Evolutionary conservation across 2,329 filamentous ascomycete genomes (phyloP).

Genomic region (Pseudogymnoascus sp.): DNA sequence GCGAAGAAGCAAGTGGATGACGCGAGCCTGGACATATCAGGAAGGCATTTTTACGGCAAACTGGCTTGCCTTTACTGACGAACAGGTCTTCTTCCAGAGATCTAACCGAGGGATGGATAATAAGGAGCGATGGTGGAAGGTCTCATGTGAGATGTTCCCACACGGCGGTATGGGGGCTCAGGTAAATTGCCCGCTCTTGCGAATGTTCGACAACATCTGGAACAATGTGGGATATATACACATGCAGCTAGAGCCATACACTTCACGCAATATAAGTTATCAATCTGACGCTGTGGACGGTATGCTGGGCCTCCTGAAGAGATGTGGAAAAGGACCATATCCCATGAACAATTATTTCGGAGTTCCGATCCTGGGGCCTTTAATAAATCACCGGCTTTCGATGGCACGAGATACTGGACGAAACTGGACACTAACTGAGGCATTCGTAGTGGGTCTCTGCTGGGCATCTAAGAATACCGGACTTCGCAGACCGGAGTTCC

Average conservation of each 20-base stretch:
- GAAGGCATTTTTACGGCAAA: conserved; percentile 19
- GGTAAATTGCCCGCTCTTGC: not conserved
- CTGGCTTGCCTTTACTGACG: conserved; percentile 27
- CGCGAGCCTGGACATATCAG: conserved; percentile 18
- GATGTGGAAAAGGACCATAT: not conserved
- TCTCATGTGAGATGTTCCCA: not conserved
- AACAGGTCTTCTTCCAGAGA: conserved; percentile 22
- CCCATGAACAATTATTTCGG: not conserved
- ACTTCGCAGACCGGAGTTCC: not conserved
- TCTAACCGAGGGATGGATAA: not conserved
- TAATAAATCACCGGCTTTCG: not conserved
- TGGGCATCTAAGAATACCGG: not conserved
- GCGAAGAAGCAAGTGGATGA: conserved; percentile 12
- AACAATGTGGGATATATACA: not conserved
- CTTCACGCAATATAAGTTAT: not conserved
- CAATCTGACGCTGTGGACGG: not conserved
- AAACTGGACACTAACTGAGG: not conserved
- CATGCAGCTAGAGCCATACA: not conserved
- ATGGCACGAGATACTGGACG: not conserved
- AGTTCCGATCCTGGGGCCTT: not conserved
- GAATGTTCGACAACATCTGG: not conserved
- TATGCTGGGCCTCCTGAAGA: not conserved
- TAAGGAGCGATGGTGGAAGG: not conserved
- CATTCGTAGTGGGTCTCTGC: not conserved
- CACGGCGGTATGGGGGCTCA: not conserved